Base-by-base conservation (phyloP, 768 basidiomycete genomes). In the Tulasnella sp. region DNA sequence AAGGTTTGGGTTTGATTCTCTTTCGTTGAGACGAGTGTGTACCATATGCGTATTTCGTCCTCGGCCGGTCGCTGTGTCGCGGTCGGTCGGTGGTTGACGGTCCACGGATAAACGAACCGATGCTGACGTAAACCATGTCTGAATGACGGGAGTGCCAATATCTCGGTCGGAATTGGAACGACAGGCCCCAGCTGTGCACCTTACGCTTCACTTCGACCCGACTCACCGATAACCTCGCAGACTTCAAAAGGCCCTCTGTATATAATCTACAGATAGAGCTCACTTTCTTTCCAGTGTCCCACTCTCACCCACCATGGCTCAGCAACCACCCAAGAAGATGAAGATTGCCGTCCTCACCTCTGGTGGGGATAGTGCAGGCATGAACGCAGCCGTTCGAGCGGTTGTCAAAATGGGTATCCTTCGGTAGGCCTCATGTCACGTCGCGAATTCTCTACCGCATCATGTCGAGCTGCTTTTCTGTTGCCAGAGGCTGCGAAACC, bases 321-420 rank as follows among this genome's bases (percentile, higher is more conserved):
- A 72, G n/a, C n/a, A 22, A n/a, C 14, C 71, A 12, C 26, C 44
- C 6, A 72, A 63, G 65, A 76, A 79, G 76, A 93, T 95, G 88
- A 95, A 94, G 83, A 86, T 97, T 78, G 96, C 95, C 0, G 90
- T 96, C 66, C 87, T 98, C 75, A 99, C 97, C 1, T 92, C 90
- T 2, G 97, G 96, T 62, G 96, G 97, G 78, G 97, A 99, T 84
- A 94, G 92, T 81, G 95, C 97, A 68, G 97, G 97, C 77, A 94
- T 95, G 93, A 95, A 96, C 79, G 94, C 94, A 37, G 92, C 89
- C 71, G 96, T 99, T 68, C 91, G 97, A 76, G 86, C 95, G 0
- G 90, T 95, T 62, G 96, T 98, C 75, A 94, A 94, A 81, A 88
- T 88, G 76, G 94, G 90, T 39, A 97, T 99, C 76, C 84, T 94